These are phyloP conservation scores for Cyamopsis tetragonoloba DNA, from an alignment of 306 rosid genomes.

Conservation along the genomic window DNA sequence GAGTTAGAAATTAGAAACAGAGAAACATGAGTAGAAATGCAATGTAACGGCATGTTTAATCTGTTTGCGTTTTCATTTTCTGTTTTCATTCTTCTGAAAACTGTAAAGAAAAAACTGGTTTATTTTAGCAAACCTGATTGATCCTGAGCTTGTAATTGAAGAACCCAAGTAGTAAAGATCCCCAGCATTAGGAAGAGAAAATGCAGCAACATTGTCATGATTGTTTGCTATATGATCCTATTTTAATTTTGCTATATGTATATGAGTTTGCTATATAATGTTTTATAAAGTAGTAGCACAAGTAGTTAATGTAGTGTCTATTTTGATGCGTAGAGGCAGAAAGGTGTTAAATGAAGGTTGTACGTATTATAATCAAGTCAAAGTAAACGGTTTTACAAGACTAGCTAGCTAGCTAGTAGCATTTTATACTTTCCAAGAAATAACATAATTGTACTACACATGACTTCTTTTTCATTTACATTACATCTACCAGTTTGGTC, in stretches of 20 bases:
- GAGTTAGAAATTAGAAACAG: neutral
- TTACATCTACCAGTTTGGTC: too few relatives aligned
- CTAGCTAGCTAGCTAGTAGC: too few relatives aligned
- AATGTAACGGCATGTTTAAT: too few relatives aligned
- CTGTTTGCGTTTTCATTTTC: too few relatives aligned
- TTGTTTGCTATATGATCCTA: neutral
- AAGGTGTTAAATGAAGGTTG: too few relatives aligned
- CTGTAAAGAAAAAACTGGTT: too few relatives aligned
- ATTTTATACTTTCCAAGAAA: neutral
- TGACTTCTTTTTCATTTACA: neutral
- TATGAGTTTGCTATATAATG: neutral
- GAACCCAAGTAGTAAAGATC: constrained; percentile 2
- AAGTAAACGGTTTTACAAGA: neutral
- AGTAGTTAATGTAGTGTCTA: too few relatives aligned
- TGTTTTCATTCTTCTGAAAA: too few relatives aligned
- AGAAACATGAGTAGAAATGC: too few relatives aligned
- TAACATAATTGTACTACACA: too few relatives aligned
- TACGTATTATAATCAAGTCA: neutral
- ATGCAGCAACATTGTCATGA: constrained; percentile 1
- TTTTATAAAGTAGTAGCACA: too few relatives aligned
- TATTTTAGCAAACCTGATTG: constrained; percentile 54
- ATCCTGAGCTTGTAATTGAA: constrained; percentile 39
- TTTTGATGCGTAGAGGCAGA: too few relatives aligned
- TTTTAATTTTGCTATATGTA: neutral
- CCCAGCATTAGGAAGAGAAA: constrained; percentile 14